Conservation (phyloP, 1,284 basidiomycete genomes). For the Ceratobasidium sp. region DNA sequence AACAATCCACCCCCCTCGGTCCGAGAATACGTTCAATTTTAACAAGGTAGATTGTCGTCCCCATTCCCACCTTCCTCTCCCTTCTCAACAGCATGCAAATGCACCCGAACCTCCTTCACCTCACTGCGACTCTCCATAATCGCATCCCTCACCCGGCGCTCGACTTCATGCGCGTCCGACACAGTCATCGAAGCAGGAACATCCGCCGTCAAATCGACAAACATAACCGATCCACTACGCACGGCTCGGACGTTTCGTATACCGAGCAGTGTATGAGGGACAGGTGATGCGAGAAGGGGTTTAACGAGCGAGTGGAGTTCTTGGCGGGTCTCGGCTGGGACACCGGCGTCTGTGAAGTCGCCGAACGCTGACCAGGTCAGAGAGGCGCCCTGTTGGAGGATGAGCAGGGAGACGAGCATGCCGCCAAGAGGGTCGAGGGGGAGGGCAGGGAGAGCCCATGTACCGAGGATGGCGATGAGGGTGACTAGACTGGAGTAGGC, state of each 20-base stretch:
- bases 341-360: constrained; percentile 89
- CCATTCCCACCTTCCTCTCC: constrained; percentile 36
- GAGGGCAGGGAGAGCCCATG: constrained; percentile 84
- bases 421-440: constrained; percentile 96
- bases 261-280: constrained; percentile 61
- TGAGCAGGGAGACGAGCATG: constrained; percentile 90
- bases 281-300: constrained; percentile 31
- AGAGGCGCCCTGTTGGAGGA: constrained; percentile 85
- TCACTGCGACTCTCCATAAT: constrained; percentile 76
- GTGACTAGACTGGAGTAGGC: constrained; percentile 92
- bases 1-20: not conserved
- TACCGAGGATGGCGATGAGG: constrained; percentile 89
- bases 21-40: not conserved
- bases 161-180: constrained; percentile 69
- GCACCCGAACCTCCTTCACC: constrained; percentile 83
- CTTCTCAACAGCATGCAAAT: constrained; percentile 61
- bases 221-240: constrained; percentile 80
- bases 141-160: constrained; percentile 71
- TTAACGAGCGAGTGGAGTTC: constrained; percentile 48
- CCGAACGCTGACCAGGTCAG: constrained; percentile 80
- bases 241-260: constrained; percentile 79
- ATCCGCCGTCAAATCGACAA: constrained; percentile 79
- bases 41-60: constrained; percentile 26
- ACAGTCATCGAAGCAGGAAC: constrained; percentile 75
- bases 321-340: constrained; percentile 69